Conservation (phyloP, 2,329 filamentous ascomycete species). For the Penicillium crustosum region DNA sequence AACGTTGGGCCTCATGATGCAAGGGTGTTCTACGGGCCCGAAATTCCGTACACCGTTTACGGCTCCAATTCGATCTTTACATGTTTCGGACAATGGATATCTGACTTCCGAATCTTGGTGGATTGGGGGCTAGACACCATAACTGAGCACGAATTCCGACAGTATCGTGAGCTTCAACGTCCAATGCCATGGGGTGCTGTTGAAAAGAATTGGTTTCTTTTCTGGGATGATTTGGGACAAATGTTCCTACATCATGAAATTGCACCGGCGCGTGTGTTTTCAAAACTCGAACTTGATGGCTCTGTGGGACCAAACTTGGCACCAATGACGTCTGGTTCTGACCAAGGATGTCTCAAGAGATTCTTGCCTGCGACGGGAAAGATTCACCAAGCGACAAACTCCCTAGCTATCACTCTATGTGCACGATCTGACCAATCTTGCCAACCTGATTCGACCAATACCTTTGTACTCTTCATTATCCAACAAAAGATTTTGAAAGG, state of each 20-base stretch:
- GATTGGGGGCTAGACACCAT: slow-evolving; percentile 43
- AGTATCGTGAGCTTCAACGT: slow-evolving; percentile 53
- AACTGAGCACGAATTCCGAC: slow-evolving; percentile 40
- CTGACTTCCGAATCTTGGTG: slow-evolving; percentile 54
- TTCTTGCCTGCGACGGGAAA: slow-evolving; percentile 52
- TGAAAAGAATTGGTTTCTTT: slow-evolving; percentile 65
- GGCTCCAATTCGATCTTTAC: slow-evolving; percentile 56
- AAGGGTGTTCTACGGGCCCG: slow-evolving; percentile 57
- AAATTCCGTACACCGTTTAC: slow-evolving; percentile 52
- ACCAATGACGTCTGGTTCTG: slow-evolving; percentile 35
- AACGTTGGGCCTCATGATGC: slow-evolving; percentile 60
- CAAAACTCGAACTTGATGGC: slow-evolving; percentile 48
- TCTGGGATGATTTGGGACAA: slow-evolving; percentile 54
- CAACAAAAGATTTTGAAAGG: slow-evolving; percentile 55
- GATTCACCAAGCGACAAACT: slow-evolving; percentile 62
- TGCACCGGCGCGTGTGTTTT: slow-evolving; percentile 51
- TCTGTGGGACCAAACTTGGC: slow-evolving; percentile 51
- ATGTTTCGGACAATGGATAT: slow-evolving; percentile 59
- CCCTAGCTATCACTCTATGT: slow-evolving; percentile 57
- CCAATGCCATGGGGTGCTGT: slow-evolving; percentile 47
- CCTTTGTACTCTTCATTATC: slow-evolving; percentile 56
- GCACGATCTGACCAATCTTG: slow-evolving; percentile 49
- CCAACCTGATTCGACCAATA: slow-evolving; percentile 47
- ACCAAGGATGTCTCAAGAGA: slow-evolving; percentile 49
- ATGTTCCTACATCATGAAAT: slow-evolving; percentile 58